phyloP scores from a whole-genome alignment of 2,329 filamentous ascomycete genomes.

The Colletotrichum tanaceti region DNA sequence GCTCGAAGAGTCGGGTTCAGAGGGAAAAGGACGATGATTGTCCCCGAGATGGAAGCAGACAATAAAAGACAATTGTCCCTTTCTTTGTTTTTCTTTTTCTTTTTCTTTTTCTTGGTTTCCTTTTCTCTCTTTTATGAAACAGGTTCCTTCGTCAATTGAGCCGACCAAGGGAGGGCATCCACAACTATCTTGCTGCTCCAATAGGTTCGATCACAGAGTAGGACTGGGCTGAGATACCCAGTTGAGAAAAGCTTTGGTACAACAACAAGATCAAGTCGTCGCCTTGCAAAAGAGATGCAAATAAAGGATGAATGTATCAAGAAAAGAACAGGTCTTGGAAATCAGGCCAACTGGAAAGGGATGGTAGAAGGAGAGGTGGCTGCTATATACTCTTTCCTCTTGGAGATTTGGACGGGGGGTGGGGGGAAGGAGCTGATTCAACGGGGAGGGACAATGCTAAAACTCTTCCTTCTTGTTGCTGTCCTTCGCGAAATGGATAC shows the following conservation, averaged over 20 bases:
- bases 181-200: constrained; percentile 5
- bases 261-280: neutral
- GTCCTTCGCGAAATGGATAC: neutral
- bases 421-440: constrained; percentile 29
- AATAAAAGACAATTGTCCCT: neutral
- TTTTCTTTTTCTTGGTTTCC: neutral
- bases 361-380: constrained; percentile 1
- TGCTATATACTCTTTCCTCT: constrained; percentile 31
- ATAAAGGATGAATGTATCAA: neutral
- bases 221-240: constrained; percentile 5
- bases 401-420: neutral
- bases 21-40: neutral
- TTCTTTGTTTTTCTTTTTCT: neutral
- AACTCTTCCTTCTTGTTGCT: neutral
- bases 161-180: neutral
- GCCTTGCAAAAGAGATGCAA: constrained; percentile 4
- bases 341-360: constrained; percentile 29
- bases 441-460: neutral
- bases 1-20: neutral
- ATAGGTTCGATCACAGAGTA: neutral
- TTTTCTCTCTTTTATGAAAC: constrained; percentile 8
- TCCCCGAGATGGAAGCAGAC: neutral
- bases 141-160: neutral
- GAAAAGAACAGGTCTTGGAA: constrained; percentile 27
- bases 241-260: constrained; percentile 1